Conservation (phyloP, 768 basidiomycete genomes). For the Royoungia palumana region DNA sequence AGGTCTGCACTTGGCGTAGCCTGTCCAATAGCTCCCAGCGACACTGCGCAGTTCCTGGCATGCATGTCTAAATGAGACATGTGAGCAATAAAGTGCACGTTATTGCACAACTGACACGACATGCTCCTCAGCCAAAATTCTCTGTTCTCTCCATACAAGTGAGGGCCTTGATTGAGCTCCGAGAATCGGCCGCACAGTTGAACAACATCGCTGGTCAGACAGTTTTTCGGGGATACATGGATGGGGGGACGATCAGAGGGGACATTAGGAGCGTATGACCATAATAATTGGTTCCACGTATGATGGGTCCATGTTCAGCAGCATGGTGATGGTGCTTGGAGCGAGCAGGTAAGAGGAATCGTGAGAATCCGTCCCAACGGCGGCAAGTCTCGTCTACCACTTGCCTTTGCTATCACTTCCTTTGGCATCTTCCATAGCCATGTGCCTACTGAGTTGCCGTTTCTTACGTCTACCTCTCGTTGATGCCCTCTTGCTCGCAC, state of each 20-base stretch:
- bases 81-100: no score
- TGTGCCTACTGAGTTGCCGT: no score
- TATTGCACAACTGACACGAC: no score
- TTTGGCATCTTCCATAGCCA: no score
- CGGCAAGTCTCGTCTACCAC: neutral
- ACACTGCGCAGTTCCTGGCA: no score
- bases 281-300: neutral
- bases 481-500: constrained; percentile 99
- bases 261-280: neutral
- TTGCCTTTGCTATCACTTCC: no score
- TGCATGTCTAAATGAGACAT: no score
- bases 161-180: no score
- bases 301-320: neutral
- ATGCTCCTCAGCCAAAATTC: no score
- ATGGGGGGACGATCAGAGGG: neutral
- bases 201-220: neutral
- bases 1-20: neutral
- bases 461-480: no score
- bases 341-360: neutral
- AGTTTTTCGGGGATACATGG: neutral
- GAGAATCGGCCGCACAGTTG: neutral
- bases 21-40: no score
- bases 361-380: neutral
- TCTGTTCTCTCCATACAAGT: neutral
- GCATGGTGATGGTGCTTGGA: neutral